Evolutionary conservation across 257 asterid genomes (phyloP), one percentile per base, ranked within the genome.

Genomic region (Penstemon newberryi): DNA sequence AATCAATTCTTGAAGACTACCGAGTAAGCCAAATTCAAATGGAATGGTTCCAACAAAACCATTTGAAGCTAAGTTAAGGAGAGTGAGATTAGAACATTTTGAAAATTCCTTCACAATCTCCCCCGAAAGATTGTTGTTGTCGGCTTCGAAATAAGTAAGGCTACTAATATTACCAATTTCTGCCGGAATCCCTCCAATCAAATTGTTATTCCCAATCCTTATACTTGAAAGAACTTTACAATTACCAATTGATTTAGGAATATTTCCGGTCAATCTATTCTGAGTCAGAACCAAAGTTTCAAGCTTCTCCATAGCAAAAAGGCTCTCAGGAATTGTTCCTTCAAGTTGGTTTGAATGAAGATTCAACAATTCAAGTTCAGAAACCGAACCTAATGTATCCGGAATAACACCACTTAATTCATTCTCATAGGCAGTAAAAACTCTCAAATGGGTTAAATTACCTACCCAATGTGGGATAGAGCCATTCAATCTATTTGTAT

Each of bases 111-210:
- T 45, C 50, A 80, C 88, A 70, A 94, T 89, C 81, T 81, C 96
- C 46, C 99, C 99, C 0, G 96, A 84, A 10, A 94, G 91, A 75
- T 78, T 73, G 73, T 94, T 94, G 44, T 83, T 81, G 69, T 87
- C 93, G 0, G 95, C 99, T 73, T 94, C 99, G 75, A 94, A 94
- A 69, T 94, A 94, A 39, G 96, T 83, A 60, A 94, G 96, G 84
- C 99, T 80, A 45, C 91, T 86, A 15, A 94, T 64, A 65, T 94
- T 83, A 45, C 99, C 99, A 66, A 94, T 78, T 40, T 82, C 85
- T 65, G 66, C 80, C 19, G 99, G 99, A 73, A 94, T 76, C 54
- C 70, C 77, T 15, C 97, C 99, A 15, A 69, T 76, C 80, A 94
- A 70, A 64, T 72, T 69, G 81, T 94, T 94, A 55, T 94, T 70